A percentile compares a stretch with the other conserved stretches of the same genome.
Evolutionary conservation across 495 filamentous ascomycete species (phyloP).

Genomic region (Daldinia grandis): DNA sequence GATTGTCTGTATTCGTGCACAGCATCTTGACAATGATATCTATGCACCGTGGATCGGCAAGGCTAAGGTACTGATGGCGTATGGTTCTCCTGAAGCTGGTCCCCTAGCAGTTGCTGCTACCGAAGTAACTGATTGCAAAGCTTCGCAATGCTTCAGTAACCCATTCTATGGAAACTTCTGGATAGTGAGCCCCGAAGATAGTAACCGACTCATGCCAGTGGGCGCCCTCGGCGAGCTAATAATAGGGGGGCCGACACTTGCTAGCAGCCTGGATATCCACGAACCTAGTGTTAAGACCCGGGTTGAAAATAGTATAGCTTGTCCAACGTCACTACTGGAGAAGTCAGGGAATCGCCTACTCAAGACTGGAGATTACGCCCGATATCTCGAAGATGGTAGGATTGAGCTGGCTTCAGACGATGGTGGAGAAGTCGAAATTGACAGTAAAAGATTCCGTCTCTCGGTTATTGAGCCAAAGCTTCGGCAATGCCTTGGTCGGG

Average conservation of each 20-base stretch:
- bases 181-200: constrained; percentile 60
- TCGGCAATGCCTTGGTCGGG: constrained; percentile 55
- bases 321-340: constrained; percentile 35
- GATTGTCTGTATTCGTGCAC: constrained; percentile 56
- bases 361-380: constrained; percentile 55
- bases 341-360: constrained; percentile 44
- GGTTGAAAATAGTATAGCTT: constrained; percentile 22
- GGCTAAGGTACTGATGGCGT: constrained; percentile 55
- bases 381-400: constrained; percentile 55
- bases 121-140: constrained; percentile 48
- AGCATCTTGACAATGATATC: constrained; percentile 53
- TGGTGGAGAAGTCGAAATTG: constrained; percentile 41
- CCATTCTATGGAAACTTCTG: constrained; percentile 56
- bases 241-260: constrained; percentile 56
- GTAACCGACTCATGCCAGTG: constrained; percentile 55
- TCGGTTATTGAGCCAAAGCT: constrained; percentile 55
- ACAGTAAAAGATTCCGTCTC: constrained; percentile 48
- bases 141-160: constrained; percentile 51
- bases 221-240: constrained; percentile 59
- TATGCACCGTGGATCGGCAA: constrained; percentile 54
- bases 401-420: constrained; percentile 54
- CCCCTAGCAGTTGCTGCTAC: constrained; percentile 57
- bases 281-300: constrained; percentile 36
- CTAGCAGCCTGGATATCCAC: constrained; percentile 37
- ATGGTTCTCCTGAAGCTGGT: constrained; percentile 55